A percentile compares a stretch with the other conserved stretches of the same genome.
Evolutionary conservation across 768 basidiomycete genomes (phyloP).

Genomic region (Baorangia bicolor): DNA sequence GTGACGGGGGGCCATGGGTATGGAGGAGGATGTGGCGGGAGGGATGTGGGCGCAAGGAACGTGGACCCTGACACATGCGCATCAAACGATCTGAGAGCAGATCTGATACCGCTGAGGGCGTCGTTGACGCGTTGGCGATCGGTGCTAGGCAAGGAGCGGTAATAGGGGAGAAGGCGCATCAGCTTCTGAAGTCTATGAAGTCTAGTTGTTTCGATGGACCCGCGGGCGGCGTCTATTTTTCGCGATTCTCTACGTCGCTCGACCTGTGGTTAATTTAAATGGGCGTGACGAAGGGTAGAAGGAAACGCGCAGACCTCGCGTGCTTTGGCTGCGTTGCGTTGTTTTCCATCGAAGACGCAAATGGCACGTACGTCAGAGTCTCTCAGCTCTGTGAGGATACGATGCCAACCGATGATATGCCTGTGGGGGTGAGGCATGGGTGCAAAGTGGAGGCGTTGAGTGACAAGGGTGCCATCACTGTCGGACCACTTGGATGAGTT

Average conservation of each 20-base stretch:
- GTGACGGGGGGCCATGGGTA: conserved; percentile 5
- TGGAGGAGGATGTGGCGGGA: conserved; percentile 3
- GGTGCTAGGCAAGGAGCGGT: conserved; percentile 34
- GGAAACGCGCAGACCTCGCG: conserved; percentile 52
- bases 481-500: neutral
- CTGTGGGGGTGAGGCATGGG: conserved; percentile 60
- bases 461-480: conserved; percentile 86
- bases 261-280: conserved; percentile 37
- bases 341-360: conserved; percentile 79
- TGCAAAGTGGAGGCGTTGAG: conserved; percentile 77
- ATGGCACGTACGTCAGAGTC: conserved; percentile 57
- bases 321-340: conserved; percentile 65
- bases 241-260: conserved; percentile 55
- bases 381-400: conserved; percentile 60
- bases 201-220: conserved; percentile 57
- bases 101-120: conserved; percentile 18
- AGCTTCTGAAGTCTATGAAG: conserved; percentile 51
- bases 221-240: conserved; percentile 48
- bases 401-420: conserved; percentile 80
- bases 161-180: conserved; percentile 38
- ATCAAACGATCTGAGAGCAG: conserved; percentile 4
- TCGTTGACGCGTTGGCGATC: conserved; percentile 32
- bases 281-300: neutral
- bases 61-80: conserved; percentile 20
- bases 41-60: conserved; percentile 6